Evolutionary conservation across 108 stramenopile genomes (phyloP).

Genomic region (Nitzschia sp.): DNA sequence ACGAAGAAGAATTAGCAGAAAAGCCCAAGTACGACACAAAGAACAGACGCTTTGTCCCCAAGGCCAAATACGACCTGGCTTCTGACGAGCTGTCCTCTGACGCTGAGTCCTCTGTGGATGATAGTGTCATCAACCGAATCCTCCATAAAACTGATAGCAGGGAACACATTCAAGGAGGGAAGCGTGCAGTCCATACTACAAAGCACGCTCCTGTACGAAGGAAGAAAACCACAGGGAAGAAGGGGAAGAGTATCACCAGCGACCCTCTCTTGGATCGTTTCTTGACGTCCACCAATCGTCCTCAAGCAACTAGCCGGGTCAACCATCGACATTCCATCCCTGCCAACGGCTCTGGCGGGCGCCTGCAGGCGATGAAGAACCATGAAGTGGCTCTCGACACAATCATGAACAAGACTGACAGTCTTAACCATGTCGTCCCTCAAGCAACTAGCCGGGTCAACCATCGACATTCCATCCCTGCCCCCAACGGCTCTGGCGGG

Average conservation of each 20-base stretch:
- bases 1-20: not conserved
- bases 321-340: not conserved
- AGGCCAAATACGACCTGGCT: not conserved
- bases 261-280: conserved; percentile 13
- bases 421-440: not conserved
- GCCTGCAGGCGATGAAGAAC: no score
- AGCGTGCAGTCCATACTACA: not conserved
- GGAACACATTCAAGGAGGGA: not conserved
- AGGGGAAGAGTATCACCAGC: not conserved
- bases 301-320: not conserved
- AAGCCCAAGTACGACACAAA: not conserved
- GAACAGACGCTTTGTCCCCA: not conserved
- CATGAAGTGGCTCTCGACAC: not conserved
- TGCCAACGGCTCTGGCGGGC: no score
- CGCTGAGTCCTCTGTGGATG: conserved; percentile 8
- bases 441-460: not conserved
- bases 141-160: conserved; percentile 6
- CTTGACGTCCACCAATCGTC: not conserved
- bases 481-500: no score
- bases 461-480: no score
- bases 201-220: not conserved
- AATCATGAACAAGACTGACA: conserved; percentile 4
- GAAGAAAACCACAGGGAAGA: not conserved
- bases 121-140: not conserved
- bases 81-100: not conserved